phyloP scores from a whole-genome alignment of 257 asterid species.

The Ehretia macrophylla region DNA sequence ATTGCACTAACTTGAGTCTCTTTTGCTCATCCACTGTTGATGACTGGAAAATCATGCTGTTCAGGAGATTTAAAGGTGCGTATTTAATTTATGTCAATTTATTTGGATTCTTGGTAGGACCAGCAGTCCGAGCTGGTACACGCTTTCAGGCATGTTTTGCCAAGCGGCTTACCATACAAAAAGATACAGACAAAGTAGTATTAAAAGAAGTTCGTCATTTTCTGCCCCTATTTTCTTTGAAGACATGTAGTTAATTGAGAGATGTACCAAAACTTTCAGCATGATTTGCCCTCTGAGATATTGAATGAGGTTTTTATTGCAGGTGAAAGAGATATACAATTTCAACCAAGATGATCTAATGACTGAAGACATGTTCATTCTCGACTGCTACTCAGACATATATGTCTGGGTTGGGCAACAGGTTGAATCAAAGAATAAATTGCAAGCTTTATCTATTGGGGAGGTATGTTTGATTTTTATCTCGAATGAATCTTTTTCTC shows the following conservation, averaged over 20 bases:
- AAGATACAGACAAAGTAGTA: neutral
- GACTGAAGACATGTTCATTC: constrained; percentile 92
- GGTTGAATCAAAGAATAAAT: constrained; percentile 65
- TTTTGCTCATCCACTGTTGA: constrained; percentile 20
- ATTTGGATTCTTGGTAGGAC: neutral
- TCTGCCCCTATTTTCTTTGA: neutral
- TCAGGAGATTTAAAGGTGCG: constrained; percentile 88
- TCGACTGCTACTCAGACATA: constrained; percentile 83
- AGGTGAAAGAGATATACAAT: constrained; percentile 89
- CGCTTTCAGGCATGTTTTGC: neutral
- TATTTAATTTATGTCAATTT: no score
- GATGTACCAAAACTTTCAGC: neutral
- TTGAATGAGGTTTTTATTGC: constrained; percentile 24
- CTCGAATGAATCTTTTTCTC: neutral
- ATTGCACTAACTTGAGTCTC: constrained; percentile 35
- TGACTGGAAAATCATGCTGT: constrained; percentile 31
- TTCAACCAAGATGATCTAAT: constrained; percentile 91
- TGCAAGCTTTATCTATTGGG: constrained; percentile 67
- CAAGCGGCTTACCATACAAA: neutral
- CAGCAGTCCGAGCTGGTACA: neutral
- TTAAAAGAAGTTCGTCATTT: neutral
- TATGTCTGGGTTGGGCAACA: constrained; percentile 92
- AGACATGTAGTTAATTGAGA: no score
- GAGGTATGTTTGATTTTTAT: constrained; percentile 49
- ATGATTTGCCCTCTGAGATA: constrained; percentile 5